phyloP scores from a whole-genome alignment of 2,329 filamentous ascomycete genomes.

The Sclerotinia nivalis region DNA sequence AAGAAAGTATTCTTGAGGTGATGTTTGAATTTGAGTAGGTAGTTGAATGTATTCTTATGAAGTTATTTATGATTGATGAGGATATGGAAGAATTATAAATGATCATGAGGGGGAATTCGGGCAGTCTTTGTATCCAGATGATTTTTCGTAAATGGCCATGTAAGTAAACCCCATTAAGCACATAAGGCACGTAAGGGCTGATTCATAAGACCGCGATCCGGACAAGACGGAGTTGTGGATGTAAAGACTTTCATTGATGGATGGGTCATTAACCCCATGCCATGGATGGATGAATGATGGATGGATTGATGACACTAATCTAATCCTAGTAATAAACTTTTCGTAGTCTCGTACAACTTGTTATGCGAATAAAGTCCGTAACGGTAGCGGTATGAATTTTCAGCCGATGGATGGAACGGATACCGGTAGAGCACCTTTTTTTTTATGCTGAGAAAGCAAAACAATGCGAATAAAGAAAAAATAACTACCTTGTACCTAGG shows the following conservation, averaged over 20 bases:
- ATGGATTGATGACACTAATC: not conserved
- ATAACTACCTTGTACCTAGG: too few relatives aligned
- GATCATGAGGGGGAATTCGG: constrained; percentile 20
- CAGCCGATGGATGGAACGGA: constrained; percentile 9
- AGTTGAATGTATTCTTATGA: not conserved
- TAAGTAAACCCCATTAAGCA: constrained; percentile 11
- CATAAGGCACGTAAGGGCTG: constrained; percentile 12
- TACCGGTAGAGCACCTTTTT: not conserved
- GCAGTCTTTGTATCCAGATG: constrained; percentile 24
- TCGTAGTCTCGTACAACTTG: not conserved
- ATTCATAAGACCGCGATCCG: constrained; percentile 25
- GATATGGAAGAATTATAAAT: not conserved
- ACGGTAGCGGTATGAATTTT: not conserved
- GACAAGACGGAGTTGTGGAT: constrained; percentile 21
- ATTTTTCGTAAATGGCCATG: constrained; percentile 14
- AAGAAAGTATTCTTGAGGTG: not conserved
- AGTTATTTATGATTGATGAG: constrained; percentile 9
- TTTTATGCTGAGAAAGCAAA: not conserved
- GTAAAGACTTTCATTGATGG: constrained; percentile 2
- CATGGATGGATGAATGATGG: not conserved
- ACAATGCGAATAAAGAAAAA: not conserved
- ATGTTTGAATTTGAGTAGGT: not conserved
- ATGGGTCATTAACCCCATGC: constrained; percentile 13
- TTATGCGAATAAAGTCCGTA: constrained; percentile 1
- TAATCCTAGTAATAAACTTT: not conserved